Conservation (phyloP, 2,329 filamentous ascomycete species). For the Incumbomyces lentus region DNA sequence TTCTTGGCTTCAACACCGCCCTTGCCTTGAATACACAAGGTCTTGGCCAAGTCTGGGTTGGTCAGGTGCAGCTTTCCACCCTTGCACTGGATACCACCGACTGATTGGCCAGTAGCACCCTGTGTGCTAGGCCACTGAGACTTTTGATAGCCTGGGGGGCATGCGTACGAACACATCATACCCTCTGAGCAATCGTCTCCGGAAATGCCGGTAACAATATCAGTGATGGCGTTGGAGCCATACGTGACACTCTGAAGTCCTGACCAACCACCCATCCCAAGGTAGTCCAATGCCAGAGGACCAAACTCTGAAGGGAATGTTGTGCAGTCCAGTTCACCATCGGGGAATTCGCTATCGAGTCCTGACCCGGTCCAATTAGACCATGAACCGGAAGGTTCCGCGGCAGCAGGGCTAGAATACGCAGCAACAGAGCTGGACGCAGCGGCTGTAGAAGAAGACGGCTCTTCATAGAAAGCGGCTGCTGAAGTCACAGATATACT, state of each 20-base stretch:
- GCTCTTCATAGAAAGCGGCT: slow-evolving; percentile 43
- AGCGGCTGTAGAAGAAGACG: slow-evolving; percentile 19
- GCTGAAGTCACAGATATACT: slow-evolving; percentile 18
- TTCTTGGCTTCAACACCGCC: slow-evolving; percentile 66
- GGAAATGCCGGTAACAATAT: slow-evolving; percentile 53
- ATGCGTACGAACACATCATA: slow-evolving; percentile 83
- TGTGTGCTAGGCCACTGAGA: slow-evolving; percentile 76
- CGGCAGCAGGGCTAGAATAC: slow-evolving; percentile 19
- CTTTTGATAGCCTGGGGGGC: slow-evolving; percentile 85
- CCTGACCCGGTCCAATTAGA: slow-evolving; percentile 35
- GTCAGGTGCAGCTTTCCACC: slow-evolving; percentile 68
- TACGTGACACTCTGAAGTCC: slow-evolving; percentile 60
- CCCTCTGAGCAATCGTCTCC: slow-evolving; percentile 53
- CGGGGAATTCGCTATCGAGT: slow-evolving; percentile 60
- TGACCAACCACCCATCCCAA: slow-evolving; percentile 63
- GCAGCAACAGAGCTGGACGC: slow-evolving; percentile 21
- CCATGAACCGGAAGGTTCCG: slow-evolving; percentile 19
- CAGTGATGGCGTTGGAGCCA: slow-evolving; percentile 47
- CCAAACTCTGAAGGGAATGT: slow-evolving; percentile 74
- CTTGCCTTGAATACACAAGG: slow-evolving; percentile 64
- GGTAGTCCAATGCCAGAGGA: slow-evolving; percentile 58
- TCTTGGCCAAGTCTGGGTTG: slow-evolving; percentile 51
- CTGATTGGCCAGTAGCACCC: slow-evolving; percentile 68
- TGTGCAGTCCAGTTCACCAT: slow-evolving; percentile 59
- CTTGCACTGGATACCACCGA: slow-evolving; percentile 74